These are phyloP conservation scores for Mycena capillaripes DNA, from an alignment of 768 basidiomycete genomes.

Conservation along the genomic window DNA sequence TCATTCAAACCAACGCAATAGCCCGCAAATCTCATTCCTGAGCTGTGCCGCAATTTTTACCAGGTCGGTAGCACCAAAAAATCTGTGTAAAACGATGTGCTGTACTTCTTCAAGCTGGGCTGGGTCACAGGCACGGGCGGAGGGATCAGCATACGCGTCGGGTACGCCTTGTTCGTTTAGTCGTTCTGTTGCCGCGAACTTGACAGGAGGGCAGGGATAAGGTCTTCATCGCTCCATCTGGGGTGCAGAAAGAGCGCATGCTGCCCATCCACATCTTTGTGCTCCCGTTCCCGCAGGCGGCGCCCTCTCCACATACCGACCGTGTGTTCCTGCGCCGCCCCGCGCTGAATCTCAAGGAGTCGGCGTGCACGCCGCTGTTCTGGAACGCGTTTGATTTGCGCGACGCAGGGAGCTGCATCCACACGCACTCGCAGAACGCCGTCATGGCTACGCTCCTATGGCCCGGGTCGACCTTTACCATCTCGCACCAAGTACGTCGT, in stretches of 20 bases:
- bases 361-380: conserved; percentile 91
- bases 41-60: conserved; percentile 88
- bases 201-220: conserved; percentile 64
- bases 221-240: conserved; percentile 90
- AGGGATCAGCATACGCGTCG: conserved; percentile 81
- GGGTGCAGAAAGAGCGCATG: conserved; percentile 93
- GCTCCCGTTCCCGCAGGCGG: conserved; percentile 79
- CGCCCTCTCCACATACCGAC: conserved; percentile 73
- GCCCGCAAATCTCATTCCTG: conserved; percentile 94
- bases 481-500: conserved; percentile 81
- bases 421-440: conserved; percentile 92
- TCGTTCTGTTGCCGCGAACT: not conserved
- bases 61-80: conserved; percentile 48
- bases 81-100: conserved; percentile 6
- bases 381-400: conserved; percentile 92
- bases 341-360: conserved; percentile 79
- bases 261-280: conserved; percentile 89
- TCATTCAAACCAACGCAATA: conserved; percentile 47
- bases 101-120: conserved; percentile 64
- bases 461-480: conserved; percentile 77
- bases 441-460: conserved; percentile 91
- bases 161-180: conserved; percentile 54
- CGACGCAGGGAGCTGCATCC: conserved; percentile 88
- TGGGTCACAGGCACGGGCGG: conserved; percentile 95
- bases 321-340: conserved; percentile 87